Percentiles rank a stretch among this genome's conserved stretches.
Conservation (phyloP, 1,284 basidiomycete genomes). For the Xerocomus amazonicus region DNA sequence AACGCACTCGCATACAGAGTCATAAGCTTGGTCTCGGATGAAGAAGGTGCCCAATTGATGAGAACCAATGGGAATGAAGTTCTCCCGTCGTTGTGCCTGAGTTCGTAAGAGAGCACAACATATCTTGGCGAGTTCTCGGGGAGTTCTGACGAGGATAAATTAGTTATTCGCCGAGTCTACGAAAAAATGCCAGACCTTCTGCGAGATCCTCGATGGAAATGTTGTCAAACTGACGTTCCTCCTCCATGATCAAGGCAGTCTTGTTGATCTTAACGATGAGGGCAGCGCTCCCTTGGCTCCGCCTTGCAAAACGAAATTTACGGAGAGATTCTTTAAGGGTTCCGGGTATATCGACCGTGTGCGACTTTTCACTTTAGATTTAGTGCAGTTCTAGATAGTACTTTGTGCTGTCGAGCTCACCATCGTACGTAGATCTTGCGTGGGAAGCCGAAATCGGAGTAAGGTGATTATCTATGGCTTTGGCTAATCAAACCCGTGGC, state of each 20-base stretch:
- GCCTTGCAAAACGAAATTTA: constrained; percentile 79
- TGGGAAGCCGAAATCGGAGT: neutral
- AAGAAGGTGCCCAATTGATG: constrained; percentile 81
- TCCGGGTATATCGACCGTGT: constrained; percentile 81
- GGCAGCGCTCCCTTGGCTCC: constrained; percentile 67
- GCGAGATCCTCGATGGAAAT: constrained; percentile 79
- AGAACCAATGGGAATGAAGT: constrained; percentile 81
- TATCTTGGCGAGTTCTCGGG: constrained; percentile 90
- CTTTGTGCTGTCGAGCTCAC: constrained; percentile 26
- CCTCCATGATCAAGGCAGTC: constrained; percentile 71
- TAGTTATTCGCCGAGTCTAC: neutral
- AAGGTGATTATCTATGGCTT: too few species aligned
- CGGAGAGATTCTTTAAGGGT: constrained; percentile 71
- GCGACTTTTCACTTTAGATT: constrained; percentile 45
- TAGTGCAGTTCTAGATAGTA: neutral
- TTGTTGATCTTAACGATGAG: constrained; percentile 88
- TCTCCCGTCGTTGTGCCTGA: constrained; percentile 80
- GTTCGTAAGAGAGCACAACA: constrained; percentile 80
- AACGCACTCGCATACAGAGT: constrained; percentile 84
- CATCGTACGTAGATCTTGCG: constrained; percentile 17
- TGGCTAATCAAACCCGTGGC: too few species aligned
- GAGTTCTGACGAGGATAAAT: constrained; percentile 56
- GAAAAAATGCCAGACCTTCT: constrained; percentile 48
- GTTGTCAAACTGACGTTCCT: constrained; percentile 75
- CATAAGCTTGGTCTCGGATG: constrained; percentile 71